These are phyloP conservation scores for Phytophthora vignae DNA, from an alignment of 352 stramenopile species.

Conservation along the genomic window DNA sequence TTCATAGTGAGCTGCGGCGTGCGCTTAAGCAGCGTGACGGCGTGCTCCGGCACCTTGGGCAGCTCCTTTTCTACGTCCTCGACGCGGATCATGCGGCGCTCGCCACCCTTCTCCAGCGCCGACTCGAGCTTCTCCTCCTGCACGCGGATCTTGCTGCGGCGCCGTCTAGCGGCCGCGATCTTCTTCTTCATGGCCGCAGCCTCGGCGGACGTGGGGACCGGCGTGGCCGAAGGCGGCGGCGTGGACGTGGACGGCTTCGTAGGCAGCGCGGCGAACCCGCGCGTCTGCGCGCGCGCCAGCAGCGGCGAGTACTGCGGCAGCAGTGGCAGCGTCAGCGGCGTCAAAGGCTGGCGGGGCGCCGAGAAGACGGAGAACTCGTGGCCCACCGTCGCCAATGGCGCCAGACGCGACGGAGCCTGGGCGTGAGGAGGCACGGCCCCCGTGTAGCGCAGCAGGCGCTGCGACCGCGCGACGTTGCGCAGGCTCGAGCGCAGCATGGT, in stretches of 20 bases:
- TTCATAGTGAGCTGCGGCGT: conserved; percentile 67
- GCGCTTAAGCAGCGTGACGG: conserved; percentile 74
- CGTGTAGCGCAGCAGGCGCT: conserved; percentile 41
- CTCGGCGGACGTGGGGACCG: conserved; percentile 38
- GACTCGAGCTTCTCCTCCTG: conserved; percentile 84
- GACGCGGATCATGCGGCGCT: conserved; percentile 82
- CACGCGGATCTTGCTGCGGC: conserved; percentile 82
- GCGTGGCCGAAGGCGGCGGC: background rate
- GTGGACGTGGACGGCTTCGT: conserved; percentile 34
- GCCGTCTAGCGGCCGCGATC: conserved; percentile 70
- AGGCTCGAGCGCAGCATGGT: conserved; percentile 58
- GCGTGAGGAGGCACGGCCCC: conserved; percentile 12
- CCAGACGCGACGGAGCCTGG: conserved; percentile 11
- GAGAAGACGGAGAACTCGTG: conserved; percentile 27
- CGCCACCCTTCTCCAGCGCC: conserved; percentile 79
- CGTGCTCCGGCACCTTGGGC: conserved; percentile 76
- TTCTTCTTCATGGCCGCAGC: conserved; percentile 81
- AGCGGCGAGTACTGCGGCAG: conserved; percentile 34
- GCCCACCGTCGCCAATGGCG: conserved; percentile 14
- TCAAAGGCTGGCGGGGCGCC: conserved; percentile 7
- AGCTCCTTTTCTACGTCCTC: conserved; percentile 81
- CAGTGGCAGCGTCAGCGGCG: conserved; percentile 19
- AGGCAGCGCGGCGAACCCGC: conserved; percentile 57
- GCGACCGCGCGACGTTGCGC: conserved; percentile 44
- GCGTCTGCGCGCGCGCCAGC: conserved; percentile 32